These are phyloP conservation scores for Magnusiomyces fungicola DNA, from an alignment of 1,139 yeast species.

Conservation along the genomic window DNA sequence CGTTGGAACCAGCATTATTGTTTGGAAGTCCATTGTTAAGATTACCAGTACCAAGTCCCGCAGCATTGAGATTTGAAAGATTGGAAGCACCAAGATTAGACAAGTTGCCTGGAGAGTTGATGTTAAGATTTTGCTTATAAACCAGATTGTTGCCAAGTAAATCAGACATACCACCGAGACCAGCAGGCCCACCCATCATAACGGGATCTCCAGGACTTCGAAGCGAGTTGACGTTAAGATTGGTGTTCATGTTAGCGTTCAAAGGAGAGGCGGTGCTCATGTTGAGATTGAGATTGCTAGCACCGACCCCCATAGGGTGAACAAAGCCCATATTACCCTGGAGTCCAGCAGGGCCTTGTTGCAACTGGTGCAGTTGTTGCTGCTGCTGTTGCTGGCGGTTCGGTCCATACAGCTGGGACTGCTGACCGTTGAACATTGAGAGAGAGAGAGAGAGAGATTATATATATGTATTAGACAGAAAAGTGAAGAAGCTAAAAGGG, in stretches of 20 bases:
- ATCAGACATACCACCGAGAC: background rate
- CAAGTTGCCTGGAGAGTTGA: background rate
- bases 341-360: background rate
- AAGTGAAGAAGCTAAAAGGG: too few species aligned
- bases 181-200: background rate
- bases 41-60: too few species aligned
- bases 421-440: constrained; percentile 7
- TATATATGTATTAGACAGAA: too few species aligned
- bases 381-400: constrained; percentile 5
- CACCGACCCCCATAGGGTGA: constrained; percentile 1
- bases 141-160: background rate
- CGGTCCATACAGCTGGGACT: constrained; percentile 6
- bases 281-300: too few species aligned
- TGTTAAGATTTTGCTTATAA: constrained; percentile 6
- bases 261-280: too few species aligned
- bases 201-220: constrained; percentile 5
- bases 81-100: background rate
- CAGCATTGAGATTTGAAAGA: too few species aligned
- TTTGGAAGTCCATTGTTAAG: background rate
- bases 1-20: background rate
- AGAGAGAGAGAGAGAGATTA: background rate
- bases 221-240: background rate
- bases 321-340: constrained; percentile 3
- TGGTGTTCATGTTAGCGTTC: background rate
- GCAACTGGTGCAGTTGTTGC: constrained; percentile 1